Conservation (phyloP, 192 early-diverging fungal species). For the Oehlia diaphana region DNA sequence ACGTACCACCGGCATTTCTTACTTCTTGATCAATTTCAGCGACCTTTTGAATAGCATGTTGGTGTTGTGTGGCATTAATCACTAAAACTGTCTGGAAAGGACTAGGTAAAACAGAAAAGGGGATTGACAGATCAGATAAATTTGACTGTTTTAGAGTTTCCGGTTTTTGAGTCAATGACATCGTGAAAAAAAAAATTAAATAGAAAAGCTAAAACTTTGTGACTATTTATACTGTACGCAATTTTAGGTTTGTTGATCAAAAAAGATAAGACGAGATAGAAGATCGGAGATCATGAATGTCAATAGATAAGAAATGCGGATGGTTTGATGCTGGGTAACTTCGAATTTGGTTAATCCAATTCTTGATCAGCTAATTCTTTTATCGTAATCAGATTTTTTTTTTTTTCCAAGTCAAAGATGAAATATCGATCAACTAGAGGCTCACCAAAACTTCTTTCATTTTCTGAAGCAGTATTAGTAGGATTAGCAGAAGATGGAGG, state of each 20-base stretch:
- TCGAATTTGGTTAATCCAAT: no score
- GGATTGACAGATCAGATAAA: neutral
- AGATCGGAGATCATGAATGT: no score
- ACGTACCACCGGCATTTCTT: constrained; percentile 14
- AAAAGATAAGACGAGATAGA: no score
- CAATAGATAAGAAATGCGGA: no score
- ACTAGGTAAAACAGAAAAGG: constrained; percentile 25
- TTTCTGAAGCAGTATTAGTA: constrained; percentile 90
- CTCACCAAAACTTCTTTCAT: constrained; percentile 63
- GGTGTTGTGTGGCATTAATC: constrained; percentile 11
- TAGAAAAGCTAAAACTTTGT: neutral
- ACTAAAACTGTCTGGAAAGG: constrained; percentile 22
- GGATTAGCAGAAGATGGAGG: constrained; percentile 94
- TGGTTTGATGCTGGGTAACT: no score
- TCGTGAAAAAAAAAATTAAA: neutral
- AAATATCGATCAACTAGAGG: constrained; percentile 91
- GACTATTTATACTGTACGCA: constrained; percentile 4
- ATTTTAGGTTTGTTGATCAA: no score
- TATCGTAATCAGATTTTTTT: neutral
- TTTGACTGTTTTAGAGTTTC: neutral
- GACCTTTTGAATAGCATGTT: constrained; percentile 23
- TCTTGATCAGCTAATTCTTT: no score
- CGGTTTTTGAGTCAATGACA: neutral
- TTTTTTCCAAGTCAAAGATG: constrained; percentile 54
- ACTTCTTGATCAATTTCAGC: constrained; percentile 17